Conservation (phyloP, 768 basidiomycete species). For the Suillus decipiens region DNA sequence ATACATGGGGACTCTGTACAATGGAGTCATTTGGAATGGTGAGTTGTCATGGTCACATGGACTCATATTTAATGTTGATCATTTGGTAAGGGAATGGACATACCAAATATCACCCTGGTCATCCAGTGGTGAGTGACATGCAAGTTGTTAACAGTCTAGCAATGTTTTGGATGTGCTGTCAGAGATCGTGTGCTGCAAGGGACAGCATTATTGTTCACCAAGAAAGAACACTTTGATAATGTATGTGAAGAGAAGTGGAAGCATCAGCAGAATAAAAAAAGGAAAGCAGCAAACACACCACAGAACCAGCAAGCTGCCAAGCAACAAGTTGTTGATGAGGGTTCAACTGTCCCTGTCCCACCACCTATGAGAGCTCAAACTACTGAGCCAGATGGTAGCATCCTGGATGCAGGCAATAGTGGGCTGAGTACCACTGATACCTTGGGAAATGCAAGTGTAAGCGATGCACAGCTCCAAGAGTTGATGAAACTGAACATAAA, state of each 20-base stretch:
- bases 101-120: slow-evolving; percentile 35
- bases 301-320: background rate
- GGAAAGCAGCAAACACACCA: background rate
- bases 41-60: slow-evolving; percentile 1
- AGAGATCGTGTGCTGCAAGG: slow-evolving; percentile 15
- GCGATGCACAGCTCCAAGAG: slow-evolving; percentile 6
- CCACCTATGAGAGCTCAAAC: background rate
- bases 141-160: slow-evolving; percentile 31
- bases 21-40: slow-evolving; percentile 41
- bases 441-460: slow-evolving; percentile 4
- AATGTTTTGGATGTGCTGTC: slow-evolving; percentile 35
- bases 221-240: slow-evolving; percentile 31
- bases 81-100: slow-evolving; percentile 34
- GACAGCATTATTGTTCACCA: slow-evolving; percentile 28
- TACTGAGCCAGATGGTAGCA: background rate
- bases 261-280: background rate
- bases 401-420: background rate
- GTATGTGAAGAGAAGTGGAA: slow-evolving; percentile 9
- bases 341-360: background rate
- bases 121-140: slow-evolving; percentile 35
- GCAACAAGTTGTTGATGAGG: background rate
- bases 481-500: background rate
- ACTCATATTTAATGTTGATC: background rate
- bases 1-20: slow-evolving; percentile 28
- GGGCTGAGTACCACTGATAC: background rate